Base-by-base conservation (phyloP, 805 yeast genomes). In the Candida stauntonica region DNA sequence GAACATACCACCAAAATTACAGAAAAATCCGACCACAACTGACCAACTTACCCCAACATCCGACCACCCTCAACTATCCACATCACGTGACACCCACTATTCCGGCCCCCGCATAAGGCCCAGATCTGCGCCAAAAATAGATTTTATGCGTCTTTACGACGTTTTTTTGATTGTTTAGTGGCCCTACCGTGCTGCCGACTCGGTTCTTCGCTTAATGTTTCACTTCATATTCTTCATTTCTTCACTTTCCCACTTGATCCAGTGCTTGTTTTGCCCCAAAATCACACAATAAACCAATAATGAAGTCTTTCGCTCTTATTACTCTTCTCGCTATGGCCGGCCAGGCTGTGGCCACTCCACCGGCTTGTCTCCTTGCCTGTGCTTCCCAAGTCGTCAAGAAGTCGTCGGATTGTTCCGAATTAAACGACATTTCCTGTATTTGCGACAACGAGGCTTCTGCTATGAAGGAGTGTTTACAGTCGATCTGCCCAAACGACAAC, bases 331-430 rank as follows among this genome's bases (percentile, higher is more conserved):
- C 52, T 7, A 42, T 54, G 8, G 47, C 51, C 27, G 19, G 37
- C 19, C 31, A 44, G 26, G 58, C 39, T 30, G 72, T 72, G 20
- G 74, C 85, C 38, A 70, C 89, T 39, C 93, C 96, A 36, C 96
- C 96, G 44, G 96, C 96, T 27, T 88, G 96, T 71, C 67, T 88
- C 49, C 70, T 88, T 61, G 94, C 95, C 29, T 87, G 96, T 75
- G 91, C 85, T 41, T 73, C 86, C 42, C 71, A 76, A 53, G 89
- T 83, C 40, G 69, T 73, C 46, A 73, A 73, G 59, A 45, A 50
- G 5, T 70, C 79, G 12, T 62, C 75, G 29, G 44, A 66, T 33
- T 84, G 93, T 63, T 50, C 66, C 42, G 67, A 79, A 38, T 61
- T 86, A 60, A 73, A 73, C 58, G 77, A 83, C 54, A 67, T 86